A percentile compares a stretch with the other conserved stretches of the same genome.
Conservation (phyloP, 768 basidiomycete genomes). For the Kwoniella bestiolae region DNA sequence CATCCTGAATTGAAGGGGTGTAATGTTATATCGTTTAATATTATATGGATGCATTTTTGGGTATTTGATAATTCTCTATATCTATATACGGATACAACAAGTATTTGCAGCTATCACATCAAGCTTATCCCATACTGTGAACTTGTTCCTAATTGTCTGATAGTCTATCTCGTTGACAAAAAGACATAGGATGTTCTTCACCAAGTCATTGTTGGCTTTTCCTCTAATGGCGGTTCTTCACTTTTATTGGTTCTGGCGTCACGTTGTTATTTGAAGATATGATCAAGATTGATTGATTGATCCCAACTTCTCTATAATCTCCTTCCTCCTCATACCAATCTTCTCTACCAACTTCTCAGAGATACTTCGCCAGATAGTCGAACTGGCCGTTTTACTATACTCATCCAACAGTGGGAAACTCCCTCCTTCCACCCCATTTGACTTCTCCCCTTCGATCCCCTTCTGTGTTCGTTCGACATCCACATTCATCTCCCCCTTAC, state of each 20-base stretch:
- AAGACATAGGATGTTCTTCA: too few species aligned
- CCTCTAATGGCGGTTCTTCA: too few species aligned
- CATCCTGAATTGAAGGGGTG: not conserved
- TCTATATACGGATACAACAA: too few species aligned
- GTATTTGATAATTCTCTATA: not conserved
- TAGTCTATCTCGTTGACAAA: too few species aligned
- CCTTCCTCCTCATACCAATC: conserved; percentile 23
- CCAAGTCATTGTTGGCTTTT: too few species aligned
- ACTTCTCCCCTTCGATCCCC: not conserved
- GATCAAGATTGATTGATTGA: not conserved
- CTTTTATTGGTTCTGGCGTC: too few species aligned
- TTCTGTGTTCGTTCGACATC: conserved; percentile 12
- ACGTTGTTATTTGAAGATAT: not conserved
- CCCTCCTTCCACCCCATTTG: conserved; percentile 12
- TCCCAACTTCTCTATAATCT: conserved; percentile 12
- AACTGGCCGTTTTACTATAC: conserved; percentile 73
- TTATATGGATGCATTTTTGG: not conserved
- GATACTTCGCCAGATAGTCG: conserved; percentile 70
- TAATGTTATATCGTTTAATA: not conserved
- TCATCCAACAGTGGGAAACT: conserved; percentile 64
- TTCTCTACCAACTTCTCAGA: conserved; percentile 60
- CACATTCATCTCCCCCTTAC: conserved; percentile 37
- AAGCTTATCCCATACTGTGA: too few species aligned
- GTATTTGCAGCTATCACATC: too few species aligned
- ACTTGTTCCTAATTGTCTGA: too few species aligned